Conservation (phyloP, 1,284 basidiomycete species). For the Macrocybe sp. region DNA sequence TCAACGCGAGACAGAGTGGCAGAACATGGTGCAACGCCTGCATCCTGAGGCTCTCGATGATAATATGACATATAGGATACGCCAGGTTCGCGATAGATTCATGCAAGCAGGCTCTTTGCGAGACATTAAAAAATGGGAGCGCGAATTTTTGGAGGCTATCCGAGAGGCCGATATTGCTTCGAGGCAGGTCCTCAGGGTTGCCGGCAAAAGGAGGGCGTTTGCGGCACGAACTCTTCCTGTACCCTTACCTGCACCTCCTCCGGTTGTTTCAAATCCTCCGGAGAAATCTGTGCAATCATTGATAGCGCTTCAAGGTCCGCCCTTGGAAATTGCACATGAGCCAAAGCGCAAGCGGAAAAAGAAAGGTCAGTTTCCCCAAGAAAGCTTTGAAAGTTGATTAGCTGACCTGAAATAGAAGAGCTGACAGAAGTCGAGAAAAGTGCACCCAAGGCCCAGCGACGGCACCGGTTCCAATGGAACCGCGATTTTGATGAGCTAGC, state of each 20-base stretch:
- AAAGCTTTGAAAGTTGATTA: background rate
- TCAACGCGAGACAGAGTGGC: slow-evolving; percentile 62
- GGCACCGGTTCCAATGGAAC: slow-evolving; percentile 79
- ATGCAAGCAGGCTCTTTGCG: slow-evolving; percentile 48
- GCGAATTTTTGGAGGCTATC: slow-evolving; percentile 49
- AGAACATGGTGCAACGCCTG: slow-evolving; percentile 44
- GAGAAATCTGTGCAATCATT: slow-evolving; percentile 52
- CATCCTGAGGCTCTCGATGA: slow-evolving; percentile 48
- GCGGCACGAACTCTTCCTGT: slow-evolving; percentile 15
- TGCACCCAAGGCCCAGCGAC: slow-evolving; percentile 23
- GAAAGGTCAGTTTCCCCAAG: slow-evolving; percentile 8
- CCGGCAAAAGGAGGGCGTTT: slow-evolving; percentile 16
- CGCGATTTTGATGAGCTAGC: slow-evolving; percentile 83
- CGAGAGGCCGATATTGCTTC: slow-evolving; percentile 47
- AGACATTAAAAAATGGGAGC: slow-evolving; percentile 55
- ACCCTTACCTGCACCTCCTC: slow-evolving; percentile 22
- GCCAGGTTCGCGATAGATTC: slow-evolving; percentile 49
- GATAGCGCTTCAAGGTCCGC: slow-evolving; percentile 53
- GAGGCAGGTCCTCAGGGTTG: slow-evolving; percentile 34
- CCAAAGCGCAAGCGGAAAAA: slow-evolving; percentile 33
- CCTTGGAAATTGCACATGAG: slow-evolving; percentile 28
- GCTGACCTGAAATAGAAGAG: slow-evolving; percentile 5
- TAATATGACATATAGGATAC: slow-evolving; percentile 44
- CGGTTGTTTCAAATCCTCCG: slow-evolving; percentile 34
- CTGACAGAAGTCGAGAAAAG: slow-evolving; percentile 7